These are phyloP conservation scores for Triticum turgidum DNA, from an alignment of 176 grass and related monocot species.

Conservation along the genomic window DNA sequence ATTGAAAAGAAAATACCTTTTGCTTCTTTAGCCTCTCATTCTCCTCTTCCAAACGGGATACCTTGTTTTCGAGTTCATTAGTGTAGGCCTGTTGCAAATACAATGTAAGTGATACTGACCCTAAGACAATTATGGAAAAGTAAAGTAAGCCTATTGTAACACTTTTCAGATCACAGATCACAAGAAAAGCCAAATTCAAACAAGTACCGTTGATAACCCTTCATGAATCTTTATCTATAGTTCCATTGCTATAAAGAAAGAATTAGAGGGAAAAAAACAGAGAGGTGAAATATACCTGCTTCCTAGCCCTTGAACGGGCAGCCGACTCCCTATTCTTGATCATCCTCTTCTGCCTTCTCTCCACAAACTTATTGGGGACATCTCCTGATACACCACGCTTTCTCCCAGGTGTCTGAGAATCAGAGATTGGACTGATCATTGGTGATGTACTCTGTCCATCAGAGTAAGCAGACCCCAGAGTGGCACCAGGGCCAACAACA, in stretches of 20 bases:
- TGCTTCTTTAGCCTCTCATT: conserved; percentile 80
- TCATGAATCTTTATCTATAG: background rate
- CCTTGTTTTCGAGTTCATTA: conserved; percentile 98
- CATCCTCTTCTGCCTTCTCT: conserved; percentile 99
- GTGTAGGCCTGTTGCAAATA: conserved; percentile 87
- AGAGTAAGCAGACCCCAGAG: conserved; percentile 45
- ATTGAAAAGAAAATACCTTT: conserved; percentile 59
- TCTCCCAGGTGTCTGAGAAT: conserved; percentile 54
- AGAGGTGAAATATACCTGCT: conserved; percentile 58
- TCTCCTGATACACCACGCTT: conserved; percentile 58
- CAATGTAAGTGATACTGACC: conserved; percentile 17
- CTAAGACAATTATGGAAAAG: background rate
- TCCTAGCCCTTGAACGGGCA: conserved; percentile 98
- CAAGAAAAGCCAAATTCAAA: conserved; percentile 16
- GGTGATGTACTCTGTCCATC: conserved; percentile 42
- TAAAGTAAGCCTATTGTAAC: background rate
- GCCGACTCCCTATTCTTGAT: conserved; percentile 98
- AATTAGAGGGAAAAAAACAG: background rate
- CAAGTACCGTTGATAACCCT: background rate
- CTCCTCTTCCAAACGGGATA: conserved; percentile 87
- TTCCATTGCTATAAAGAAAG: background rate
- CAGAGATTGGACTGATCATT: conserved; percentile 48
- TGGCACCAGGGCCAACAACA: conserved; percentile 35
- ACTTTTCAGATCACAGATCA: background rate
- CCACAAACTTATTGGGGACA: conserved; percentile 58